phyloP scores from a whole-genome alignment of 495 filamentous ascomycete species.

The Neurospora africana region DNA sequence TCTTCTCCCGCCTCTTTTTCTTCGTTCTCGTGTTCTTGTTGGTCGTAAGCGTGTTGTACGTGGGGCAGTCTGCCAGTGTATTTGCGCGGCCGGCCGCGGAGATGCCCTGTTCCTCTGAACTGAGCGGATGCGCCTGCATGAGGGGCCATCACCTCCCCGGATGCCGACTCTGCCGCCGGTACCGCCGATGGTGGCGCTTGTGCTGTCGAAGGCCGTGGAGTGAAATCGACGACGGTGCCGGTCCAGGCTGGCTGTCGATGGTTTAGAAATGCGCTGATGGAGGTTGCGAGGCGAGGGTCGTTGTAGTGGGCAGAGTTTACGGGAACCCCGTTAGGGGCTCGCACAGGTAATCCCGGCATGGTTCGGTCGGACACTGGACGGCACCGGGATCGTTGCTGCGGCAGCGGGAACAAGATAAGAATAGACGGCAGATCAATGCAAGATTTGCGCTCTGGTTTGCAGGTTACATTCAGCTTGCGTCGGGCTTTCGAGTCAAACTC shows the following conservation, averaged over 20 bases:
- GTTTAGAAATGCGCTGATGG: conserved; percentile 4
- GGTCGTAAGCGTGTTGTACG: background rate
- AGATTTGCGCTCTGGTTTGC: background rate
- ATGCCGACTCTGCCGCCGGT: background rate
- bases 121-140: background rate
- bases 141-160: background rate
- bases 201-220: background rate
- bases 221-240: background rate
- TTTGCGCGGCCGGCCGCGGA: background rate
- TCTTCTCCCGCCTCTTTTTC: background rate
- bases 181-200: background rate
- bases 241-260: conserved; percentile 6
- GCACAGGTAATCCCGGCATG: background rate
- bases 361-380: background rate
- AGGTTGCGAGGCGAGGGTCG: conserved; percentile 2
- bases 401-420: background rate
- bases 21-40: background rate
- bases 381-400: background rate
- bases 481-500: background rate
- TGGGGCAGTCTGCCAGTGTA: background rate
- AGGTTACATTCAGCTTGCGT: background rate
- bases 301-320: background rate
- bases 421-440: background rate
- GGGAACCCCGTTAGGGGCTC: background rate
- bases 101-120: background rate